Evolutionary conservation across 768 basidiomycete species (phyloP).

Genomic region (Tricholoma sp.): DNA sequence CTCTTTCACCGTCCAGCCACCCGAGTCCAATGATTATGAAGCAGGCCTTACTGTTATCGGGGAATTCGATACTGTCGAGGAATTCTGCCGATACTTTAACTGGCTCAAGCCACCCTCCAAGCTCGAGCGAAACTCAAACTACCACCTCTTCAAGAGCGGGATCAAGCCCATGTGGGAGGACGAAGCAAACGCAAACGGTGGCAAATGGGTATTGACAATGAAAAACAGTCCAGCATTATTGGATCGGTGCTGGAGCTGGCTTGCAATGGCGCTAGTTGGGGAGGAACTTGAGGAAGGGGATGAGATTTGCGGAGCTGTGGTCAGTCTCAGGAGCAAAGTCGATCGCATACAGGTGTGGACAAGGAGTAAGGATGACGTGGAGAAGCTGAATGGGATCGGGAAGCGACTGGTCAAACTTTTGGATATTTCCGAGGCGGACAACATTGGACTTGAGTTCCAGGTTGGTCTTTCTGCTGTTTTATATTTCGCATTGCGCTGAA

Average conservation of each 20-base stretch:
- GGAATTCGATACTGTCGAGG: conserved; percentile 86
- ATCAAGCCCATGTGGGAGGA: conserved; percentile 99
- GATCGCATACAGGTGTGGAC: conserved; percentile 94
- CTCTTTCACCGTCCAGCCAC: conserved; percentile 32
- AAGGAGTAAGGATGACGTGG: conserved; percentile 79
- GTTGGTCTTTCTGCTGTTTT: conserved; percentile 33
- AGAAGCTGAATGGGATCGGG: conserved; percentile 79
- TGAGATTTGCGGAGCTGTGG: conserved; percentile 84
- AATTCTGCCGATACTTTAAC: conserved; percentile 89
- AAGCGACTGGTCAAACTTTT: conserved; percentile 77
- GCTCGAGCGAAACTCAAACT: conserved; percentile 87
- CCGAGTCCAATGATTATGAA: conserved; percentile 75
- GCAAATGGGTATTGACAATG: conserved; percentile 95
- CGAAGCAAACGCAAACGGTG: conserved; percentile 83
- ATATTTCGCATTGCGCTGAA: neutral
- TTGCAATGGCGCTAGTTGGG: conserved; percentile 89
- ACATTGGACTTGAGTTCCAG: conserved; percentile 88
- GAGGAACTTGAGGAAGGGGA: conserved; percentile 69
- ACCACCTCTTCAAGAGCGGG: conserved; percentile 91
- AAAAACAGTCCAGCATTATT: conserved; percentile 73
- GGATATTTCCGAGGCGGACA: conserved; percentile 79
- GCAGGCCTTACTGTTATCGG: conserved; percentile 83
- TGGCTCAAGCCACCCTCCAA: conserved; percentile 90
- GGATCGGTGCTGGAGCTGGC: conserved; percentile 87
- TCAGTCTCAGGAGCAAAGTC: conserved; percentile 80